Percentiles rank a stretch among this genome's conserved stretches.
Evolutionary conservation across 1,284 basidiomycete species (phyloP).

Genomic region (Austroboletus niveus): DNA sequence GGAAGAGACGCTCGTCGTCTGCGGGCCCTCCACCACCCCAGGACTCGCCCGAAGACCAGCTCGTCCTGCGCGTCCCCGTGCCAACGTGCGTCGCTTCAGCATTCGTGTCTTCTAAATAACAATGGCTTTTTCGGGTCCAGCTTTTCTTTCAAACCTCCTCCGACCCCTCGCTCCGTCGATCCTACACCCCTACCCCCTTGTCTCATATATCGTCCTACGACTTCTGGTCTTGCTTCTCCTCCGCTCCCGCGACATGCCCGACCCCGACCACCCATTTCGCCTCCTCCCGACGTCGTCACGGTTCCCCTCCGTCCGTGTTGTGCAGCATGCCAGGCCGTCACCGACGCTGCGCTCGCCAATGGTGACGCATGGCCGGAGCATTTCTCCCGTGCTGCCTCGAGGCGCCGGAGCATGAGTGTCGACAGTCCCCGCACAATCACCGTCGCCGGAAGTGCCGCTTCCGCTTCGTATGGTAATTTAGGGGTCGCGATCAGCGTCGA

Average conservation of each 20-base stretch:
- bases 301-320: slow-evolving; percentile 62
- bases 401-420: slow-evolving; percentile 52
- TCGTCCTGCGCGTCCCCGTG: slow-evolving; percentile 57
- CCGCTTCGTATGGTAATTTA: slow-evolving; percentile 20
- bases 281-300: slow-evolving; percentile 35
- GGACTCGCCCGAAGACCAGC: slow-evolving; percentile 36
- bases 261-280: slow-evolving; percentile 12
- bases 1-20: slow-evolving; percentile 43
- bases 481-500: slow-evolving; percentile 50
- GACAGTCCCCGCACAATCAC: slow-evolving; percentile 30
- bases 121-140: slow-evolving; percentile 18
- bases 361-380: slow-evolving; percentile 55
- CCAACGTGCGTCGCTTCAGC: slow-evolving; percentile 45
- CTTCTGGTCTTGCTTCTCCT: slow-evolving; percentile 13
- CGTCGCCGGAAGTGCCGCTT: slow-evolving; percentile 27
- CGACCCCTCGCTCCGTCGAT: slow-evolving; percentile 33
- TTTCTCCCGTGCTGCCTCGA: slow-evolving; percentile 59
- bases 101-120: not conserved
- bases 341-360: slow-evolving; percentile 45
- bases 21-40: slow-evolving; percentile 13
- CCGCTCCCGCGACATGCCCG: slow-evolving; percentile 6
- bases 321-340: slow-evolving; percentile 46
- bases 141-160: slow-evolving; percentile 36
- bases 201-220: slow-evolving; percentile 41
- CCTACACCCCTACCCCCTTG: slow-evolving; percentile 41